Evolutionary conservation across 176 grass and related monocot genomes (phyloP), one percentile per base, ranked within the genome.

Genomic region (Avena sativa): DNA sequence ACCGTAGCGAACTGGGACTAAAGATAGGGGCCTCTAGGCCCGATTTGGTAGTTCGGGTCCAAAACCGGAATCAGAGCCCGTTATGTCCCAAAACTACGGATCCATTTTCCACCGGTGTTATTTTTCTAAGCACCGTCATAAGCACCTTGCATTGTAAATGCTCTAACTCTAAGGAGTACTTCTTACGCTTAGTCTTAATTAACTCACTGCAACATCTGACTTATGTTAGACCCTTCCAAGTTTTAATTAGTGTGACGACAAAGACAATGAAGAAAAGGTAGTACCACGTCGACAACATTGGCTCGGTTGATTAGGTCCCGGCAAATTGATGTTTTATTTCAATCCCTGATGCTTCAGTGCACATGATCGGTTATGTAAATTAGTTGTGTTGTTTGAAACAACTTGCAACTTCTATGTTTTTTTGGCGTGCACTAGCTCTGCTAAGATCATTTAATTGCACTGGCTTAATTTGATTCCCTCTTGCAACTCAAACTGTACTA

Each of bases 361-460:
- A 86, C 80, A 89, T 93, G 84, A 86, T 79, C 83, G 86, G 83
- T 43, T 83, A 56, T 78, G 61, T 91, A 93, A 95, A 86, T 71
- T 47, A 52, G 68, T 70, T 81, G 85, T 73, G 14, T 79, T 78
- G 44, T 77, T 66, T 76, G 84, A 57, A 34, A 30, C 81, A 60
- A 87, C 81, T 88, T 89, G 81, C 78, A 85, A 82, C 69, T 28
- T 78, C 71, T 71, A 84, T 70, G 71, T 21, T 66, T 64, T 64
- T 65, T 30, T 49, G 20, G n/a, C n/a, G 13, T 74, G 71, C 64
- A 81, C 40, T 93, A 64, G 40, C 34, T 81, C 56, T 77, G 75
- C 36, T 89, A 76, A 70, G 74, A 84, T 88, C 47, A 81, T 58
- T 47, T 75, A 28, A 23, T 63, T 30, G 72, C 23, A 75, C 7